Evolutionary conservation across 768 basidiomycete species (phyloP).

Genomic region (Lactarius deliciosus): DNA sequence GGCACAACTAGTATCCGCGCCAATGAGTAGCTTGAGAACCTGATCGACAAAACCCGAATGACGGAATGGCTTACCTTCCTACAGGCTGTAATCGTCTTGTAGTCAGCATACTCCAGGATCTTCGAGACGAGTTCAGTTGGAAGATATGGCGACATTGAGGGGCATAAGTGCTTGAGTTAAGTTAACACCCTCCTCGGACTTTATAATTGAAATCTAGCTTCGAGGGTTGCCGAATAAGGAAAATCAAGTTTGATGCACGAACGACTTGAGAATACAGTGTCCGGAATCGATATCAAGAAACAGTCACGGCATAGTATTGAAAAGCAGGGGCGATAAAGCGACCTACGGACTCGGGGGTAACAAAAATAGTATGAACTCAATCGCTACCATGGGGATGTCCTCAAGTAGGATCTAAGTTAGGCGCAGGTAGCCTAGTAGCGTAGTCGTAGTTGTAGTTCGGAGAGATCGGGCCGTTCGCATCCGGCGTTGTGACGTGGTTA

Average conservation of each 20-base stretch:
- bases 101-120: constrained; percentile 4
- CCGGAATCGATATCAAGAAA: not conserved
- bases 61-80: constrained; percentile 1
- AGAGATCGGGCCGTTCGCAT: not conserved
- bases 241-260: not conserved
- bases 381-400: too few species aligned
- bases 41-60: not conserved
- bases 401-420: too few species aligned
- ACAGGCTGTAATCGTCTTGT: constrained; percentile 15
- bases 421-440: too few species aligned
- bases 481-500: not conserved
- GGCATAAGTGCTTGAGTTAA: not conserved
- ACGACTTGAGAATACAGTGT: not conserved
- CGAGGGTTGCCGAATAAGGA: not conserved
- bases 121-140: constrained; percentile 2
- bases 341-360: not conserved
- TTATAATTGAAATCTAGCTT: not conserved
- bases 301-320: not conserved
- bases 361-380: not conserved
- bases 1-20: not conserved
- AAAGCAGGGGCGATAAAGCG: not conserved
- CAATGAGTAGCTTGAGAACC: not conserved
- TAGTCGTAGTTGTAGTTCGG: not conserved
- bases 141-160: not conserved
- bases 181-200: not conserved